Evolutionary conservation across 176 grass and related monocot species (phyloP).

Genomic region (Dendrocalamus sinicus): DNA sequence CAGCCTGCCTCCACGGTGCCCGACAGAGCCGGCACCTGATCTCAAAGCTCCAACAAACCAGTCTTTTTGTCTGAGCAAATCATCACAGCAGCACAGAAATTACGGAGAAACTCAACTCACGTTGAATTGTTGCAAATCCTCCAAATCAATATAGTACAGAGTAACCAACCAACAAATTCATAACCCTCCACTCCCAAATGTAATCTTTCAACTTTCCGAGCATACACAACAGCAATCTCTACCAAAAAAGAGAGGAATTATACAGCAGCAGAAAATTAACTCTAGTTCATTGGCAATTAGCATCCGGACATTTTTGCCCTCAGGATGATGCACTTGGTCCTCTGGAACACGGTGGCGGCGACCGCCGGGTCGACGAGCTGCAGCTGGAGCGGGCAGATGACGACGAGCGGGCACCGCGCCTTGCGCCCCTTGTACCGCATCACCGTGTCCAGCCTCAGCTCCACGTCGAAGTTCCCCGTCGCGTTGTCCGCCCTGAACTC

Average conservation of each 20-base stretch:
- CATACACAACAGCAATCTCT: not conserved
- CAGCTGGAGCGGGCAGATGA: conserved; percentile 50
- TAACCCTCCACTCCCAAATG: not conserved
- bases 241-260: not conserved
- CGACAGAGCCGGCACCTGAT: not conserved
- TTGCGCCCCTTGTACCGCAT: conserved; percentile 51
- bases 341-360: conserved; percentile 60
- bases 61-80: not conserved
- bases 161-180: not conserved
- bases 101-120: not conserved
- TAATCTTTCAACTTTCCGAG: not conserved
- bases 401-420: conserved; percentile 34
- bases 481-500: conserved; percentile 37
- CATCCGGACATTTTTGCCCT: conserved; percentile 56
- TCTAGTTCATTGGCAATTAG: not conserved
- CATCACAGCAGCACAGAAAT: not conserved
- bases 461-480: conserved; percentile 39
- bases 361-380: conserved; percentile 58
- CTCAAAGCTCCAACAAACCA: not conserved
- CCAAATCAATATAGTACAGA: not conserved
- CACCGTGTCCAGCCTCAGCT: conserved; percentile 50
- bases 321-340: conserved; percentile 56
- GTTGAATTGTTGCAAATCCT: not conserved
- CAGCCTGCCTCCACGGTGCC: no score
- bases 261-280: not conserved